A percentile compares a stretch with the other conserved stretches of the same genome.
These are phyloP conservation scores for Globisporangium solare DNA, from an alignment of 352 stramenopile genomes.

Conservation along the genomic window DNA sequence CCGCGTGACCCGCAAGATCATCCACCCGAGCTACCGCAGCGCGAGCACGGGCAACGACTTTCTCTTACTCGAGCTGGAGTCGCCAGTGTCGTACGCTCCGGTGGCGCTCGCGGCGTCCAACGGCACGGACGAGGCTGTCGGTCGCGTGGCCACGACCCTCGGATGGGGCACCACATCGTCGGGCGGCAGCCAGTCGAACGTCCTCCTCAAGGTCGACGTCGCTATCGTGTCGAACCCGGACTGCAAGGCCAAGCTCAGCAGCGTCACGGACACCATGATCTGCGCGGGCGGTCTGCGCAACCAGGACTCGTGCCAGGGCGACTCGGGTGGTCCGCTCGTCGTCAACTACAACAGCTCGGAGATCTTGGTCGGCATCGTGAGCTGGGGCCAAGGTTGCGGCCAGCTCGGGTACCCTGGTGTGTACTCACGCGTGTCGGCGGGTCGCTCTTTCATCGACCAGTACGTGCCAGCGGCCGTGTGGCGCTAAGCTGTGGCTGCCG, in stretches of 20 bases:
- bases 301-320: constrained; percentile 59
- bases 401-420: constrained; percentile 31
- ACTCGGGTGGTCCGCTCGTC: constrained; percentile 44
- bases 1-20: constrained; percentile 32
- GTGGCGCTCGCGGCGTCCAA: constrained; percentile 27
- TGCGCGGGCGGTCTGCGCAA: constrained; percentile 43
- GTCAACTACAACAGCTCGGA: constrained; percentile 22
- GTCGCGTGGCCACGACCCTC: constrained; percentile 7
- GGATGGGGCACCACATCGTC: constrained; percentile 27
- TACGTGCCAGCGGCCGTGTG: too few relatives aligned
- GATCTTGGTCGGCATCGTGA: constrained; percentile 46
- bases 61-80: constrained; percentile 43
- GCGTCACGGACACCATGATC: constrained; percentile 43
- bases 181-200: constrained; percentile 18
- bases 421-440: constrained; percentile 35
- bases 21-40: constrained; percentile 42
- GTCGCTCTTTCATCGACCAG: too few relatives aligned
- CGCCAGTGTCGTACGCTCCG: constrained; percentile 24
- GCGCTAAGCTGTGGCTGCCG: too few relatives aligned
- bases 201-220: constrained; percentile 38
- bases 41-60: constrained; percentile 39
- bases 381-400: constrained; percentile 55
- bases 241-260: constrained; percentile 26
- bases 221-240: constrained; percentile 36
- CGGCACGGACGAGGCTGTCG: constrained; percentile 2